Base-by-base conservation (phyloP, 768 basidiomycete species). In the Russula lepida region DNA sequence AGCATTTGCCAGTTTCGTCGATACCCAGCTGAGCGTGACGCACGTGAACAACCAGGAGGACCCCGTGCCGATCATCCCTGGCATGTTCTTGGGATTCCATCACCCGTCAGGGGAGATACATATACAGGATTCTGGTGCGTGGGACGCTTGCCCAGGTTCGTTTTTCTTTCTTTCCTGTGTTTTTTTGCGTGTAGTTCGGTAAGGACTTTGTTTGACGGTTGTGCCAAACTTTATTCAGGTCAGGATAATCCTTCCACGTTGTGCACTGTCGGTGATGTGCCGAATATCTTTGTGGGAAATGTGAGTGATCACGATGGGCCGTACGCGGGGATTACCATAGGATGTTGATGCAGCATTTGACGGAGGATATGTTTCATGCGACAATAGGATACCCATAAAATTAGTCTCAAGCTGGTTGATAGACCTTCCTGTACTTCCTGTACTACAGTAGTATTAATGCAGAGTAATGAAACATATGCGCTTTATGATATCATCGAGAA, bases 241-340 rank as follows among this genome's bases (percentile, higher is more conserved):
- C 79, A 85, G 59, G 86, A 88, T 62, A 87, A 88, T 67, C 66
- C 76, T 6, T 81, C 76, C 62, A 63, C 49, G 3, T 68, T 76
- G 59, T 87, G 85, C 70, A 75, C 69, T 8, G 76, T 76, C 21
- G 84, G 83, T 1, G 79, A 79, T 55, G 83, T 84, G 4, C 66
- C 75, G 0, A 77, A 76, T 30, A 73, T 88, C 57, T 77, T 82
- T 25, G 71, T 71, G 8, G 74, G 81, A 1, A 59, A 74, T 48
- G 3, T 41, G 32, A 3, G 1, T 4, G 17, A 66, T 51, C 66
- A 66, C 19, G 50, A 44, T 35, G 66, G 66, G 2, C 66, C 66
- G 2, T 66, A 66, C n/a, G 54, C 54, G 4, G 64, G 60, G 27
- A 58, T 66, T 43, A 47, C 44, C 21, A 66, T 66, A 41, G 60